These are phyloP conservation scores for Pachysandra terminalis DNA, from an alignment of 164 flowering plant species.

Conservation along the genomic window DNA sequence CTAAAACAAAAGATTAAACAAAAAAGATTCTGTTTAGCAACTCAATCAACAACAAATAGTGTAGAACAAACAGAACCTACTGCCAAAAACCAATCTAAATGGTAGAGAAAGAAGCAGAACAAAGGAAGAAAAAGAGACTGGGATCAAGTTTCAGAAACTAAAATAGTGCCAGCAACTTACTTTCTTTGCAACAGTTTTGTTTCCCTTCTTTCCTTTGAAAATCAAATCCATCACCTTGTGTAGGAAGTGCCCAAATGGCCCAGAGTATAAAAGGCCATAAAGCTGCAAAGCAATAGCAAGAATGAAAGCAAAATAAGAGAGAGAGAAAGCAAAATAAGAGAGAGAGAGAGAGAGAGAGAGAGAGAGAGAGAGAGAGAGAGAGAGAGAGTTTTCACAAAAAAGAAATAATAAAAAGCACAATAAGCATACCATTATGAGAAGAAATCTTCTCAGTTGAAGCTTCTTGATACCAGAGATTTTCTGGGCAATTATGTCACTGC, in stretches of 20 bases:
- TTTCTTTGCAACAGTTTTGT: conserved; percentile 61
- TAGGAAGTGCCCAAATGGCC: conserved; percentile 82
- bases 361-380: too few relatives aligned
- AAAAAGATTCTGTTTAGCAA: too few relatives aligned
- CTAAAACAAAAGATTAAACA: conserved; percentile 29
- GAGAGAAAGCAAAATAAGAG: conserved; percentile 21
- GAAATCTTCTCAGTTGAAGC: too few relatives aligned
- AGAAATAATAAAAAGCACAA: too few relatives aligned
- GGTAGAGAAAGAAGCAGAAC: not conserved
- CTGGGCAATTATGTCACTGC: too few relatives aligned
- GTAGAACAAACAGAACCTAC: not conserved
- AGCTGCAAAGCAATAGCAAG: conserved; percentile 40
- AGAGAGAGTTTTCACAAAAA: too few relatives aligned
- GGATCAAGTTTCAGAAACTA: not conserved
- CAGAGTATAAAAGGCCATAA: conserved; percentile 67
- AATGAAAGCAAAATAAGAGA: not conserved
- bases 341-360: too few relatives aligned
- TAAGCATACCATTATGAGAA: too few relatives aligned
- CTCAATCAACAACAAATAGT: too few relatives aligned
- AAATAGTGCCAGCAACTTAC: conserved; percentile 22
- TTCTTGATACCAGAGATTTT: too few relatives aligned
- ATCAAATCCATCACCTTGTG: conserved; percentile 72
- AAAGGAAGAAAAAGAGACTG: too few relatives aligned
- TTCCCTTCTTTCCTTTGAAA: conserved; percentile 67
- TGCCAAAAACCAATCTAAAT: not conserved